Percentiles rank a stretch among this genome's conserved stretches.
Conservation (phyloP, 2,329 filamentous ascomycete species). For the Aurifilum marmelostoma region DNA sequence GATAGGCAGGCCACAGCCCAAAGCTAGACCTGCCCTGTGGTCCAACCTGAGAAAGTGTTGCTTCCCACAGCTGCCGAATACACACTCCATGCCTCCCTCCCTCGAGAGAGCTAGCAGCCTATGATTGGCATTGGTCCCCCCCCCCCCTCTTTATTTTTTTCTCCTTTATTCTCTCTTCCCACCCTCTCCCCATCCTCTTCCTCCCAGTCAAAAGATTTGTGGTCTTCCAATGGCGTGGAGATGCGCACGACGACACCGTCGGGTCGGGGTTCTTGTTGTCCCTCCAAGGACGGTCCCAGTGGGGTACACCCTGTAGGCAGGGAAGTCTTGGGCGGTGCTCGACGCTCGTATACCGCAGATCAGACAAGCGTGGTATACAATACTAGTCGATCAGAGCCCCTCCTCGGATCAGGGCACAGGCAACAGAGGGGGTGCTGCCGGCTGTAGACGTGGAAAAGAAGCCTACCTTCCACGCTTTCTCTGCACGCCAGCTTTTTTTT, state of each 20-base stretch:
- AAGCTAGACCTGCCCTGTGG: not conserved
- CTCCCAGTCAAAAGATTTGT: not conserved
- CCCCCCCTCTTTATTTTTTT: not conserved
- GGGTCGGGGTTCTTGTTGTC: constrained; percentile 17
- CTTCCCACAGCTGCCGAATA: not conserved
- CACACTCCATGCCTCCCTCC: not conserved
- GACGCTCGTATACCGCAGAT: constrained; percentile 18
- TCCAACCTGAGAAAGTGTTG: not conserved
- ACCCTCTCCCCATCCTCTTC: not conserved
- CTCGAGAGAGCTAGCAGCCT: not conserved
- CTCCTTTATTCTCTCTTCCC: no score
- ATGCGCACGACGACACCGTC: constrained; percentile 5
- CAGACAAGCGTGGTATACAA: constrained; percentile 1
- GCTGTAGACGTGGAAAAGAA: not conserved
- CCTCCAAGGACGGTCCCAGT: constrained; percentile 19
- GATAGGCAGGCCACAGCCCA: not conserved
- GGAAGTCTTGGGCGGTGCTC: constrained; percentile 16
- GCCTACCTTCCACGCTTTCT: not conserved
- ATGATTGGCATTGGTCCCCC: not conserved
- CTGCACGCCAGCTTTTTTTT: not conserved
- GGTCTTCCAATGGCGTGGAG: not conserved
- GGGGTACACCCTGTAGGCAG: constrained; percentile 2
- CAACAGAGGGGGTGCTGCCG: not conserved
- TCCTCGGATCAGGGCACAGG: not conserved
- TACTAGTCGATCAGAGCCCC: not conserved